Percentiles rank a stretch among this genome's conserved stretches.
These are phyloP conservation scores for Byssothecium circinans DNA, from an alignment of 2,329 filamentous ascomycete species.

Conservation along the genomic window DNA sequence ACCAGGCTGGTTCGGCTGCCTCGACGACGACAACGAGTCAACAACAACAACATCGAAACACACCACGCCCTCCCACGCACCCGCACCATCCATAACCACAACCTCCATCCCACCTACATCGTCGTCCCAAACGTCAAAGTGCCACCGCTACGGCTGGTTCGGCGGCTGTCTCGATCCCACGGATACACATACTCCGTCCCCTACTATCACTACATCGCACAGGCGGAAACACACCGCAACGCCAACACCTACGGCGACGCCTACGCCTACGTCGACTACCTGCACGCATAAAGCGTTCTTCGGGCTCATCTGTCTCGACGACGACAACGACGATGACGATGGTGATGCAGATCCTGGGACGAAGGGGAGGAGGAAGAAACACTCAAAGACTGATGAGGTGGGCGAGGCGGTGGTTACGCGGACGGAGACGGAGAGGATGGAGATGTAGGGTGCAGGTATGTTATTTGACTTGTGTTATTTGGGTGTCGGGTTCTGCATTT, in stretches of 20 bases:
- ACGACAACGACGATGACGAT: neutral
- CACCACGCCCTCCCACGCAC: constrained; percentile 31
- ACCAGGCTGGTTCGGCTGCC: constrained; percentile 68
- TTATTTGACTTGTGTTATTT: neutral
- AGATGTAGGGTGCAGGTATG: neutral
- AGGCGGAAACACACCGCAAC: constrained; percentile 1
- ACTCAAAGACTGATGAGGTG: neutral
- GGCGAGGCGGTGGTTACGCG: neutral
- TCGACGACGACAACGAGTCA: constrained; percentile 50
- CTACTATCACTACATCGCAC: too few relatives aligned
- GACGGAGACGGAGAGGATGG: neutral
- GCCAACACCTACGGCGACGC: constrained; percentile 11
- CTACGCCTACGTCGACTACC: constrained; percentile 14
- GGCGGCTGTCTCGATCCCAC: constrained; percentile 54
- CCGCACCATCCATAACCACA: constrained; percentile 33
- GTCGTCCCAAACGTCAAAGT: constrained; percentile 44
- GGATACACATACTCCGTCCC: constrained; percentile 45
- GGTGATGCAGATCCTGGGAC: too few relatives aligned
- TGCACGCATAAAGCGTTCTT: constrained; percentile 34
- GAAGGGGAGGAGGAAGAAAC: neutral
- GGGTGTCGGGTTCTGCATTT: too few relatives aligned
- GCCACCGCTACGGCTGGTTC: constrained; percentile 52
- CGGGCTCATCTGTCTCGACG: constrained; percentile 34
- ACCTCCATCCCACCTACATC: constrained; percentile 34
- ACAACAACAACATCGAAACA: constrained; percentile 35